phyloP scores from a whole-genome alignment of 345 rosid genomes.

The Zanthoxylum bungeanum region DNA sequence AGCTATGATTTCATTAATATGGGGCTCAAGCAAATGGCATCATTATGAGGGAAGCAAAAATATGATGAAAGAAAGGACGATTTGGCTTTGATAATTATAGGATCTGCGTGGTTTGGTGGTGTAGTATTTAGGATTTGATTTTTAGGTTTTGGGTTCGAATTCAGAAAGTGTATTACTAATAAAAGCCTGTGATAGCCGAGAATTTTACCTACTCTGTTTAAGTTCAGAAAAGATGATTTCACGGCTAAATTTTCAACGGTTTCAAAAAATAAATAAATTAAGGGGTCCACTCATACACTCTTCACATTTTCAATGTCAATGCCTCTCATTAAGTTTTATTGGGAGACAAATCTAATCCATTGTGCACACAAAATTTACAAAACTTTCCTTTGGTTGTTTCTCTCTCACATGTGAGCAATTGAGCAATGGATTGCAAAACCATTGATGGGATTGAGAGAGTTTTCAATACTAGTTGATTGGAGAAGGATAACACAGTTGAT shows the following conservation, averaged over 20 bases:
- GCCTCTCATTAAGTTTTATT: not conserved
- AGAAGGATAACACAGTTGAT: no score
- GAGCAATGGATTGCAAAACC: not conserved
- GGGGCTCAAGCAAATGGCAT: slow-evolving; percentile 23
- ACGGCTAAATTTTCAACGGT: no score
- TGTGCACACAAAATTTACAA: not conserved
- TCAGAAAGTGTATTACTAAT: no score
- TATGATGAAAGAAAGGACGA: slow-evolving; percentile 19
- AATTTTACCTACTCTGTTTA: no score
- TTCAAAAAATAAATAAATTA: no score
- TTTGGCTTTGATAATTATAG: not conserved
- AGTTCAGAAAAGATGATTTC: no score
- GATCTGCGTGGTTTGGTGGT: no score
- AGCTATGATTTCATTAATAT: slow-evolving; percentile 27
- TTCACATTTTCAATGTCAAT: slow-evolving; percentile 22
- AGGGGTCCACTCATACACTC: slow-evolving; percentile 17
- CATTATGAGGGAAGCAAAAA: slow-evolving; percentile 9
- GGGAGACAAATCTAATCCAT: slow-evolving; percentile 11
- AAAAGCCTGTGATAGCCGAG: no score
- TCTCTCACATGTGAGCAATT: not conserved
- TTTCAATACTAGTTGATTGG: not conserved
- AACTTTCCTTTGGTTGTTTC: not conserved
- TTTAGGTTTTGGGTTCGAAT: no score
- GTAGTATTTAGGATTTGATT: no score
- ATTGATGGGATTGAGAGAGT: not conserved